These are phyloP conservation scores for Eucalyptus curtisii DNA, from an alignment of 345 rosid species.

Conservation along the genomic window DNA sequence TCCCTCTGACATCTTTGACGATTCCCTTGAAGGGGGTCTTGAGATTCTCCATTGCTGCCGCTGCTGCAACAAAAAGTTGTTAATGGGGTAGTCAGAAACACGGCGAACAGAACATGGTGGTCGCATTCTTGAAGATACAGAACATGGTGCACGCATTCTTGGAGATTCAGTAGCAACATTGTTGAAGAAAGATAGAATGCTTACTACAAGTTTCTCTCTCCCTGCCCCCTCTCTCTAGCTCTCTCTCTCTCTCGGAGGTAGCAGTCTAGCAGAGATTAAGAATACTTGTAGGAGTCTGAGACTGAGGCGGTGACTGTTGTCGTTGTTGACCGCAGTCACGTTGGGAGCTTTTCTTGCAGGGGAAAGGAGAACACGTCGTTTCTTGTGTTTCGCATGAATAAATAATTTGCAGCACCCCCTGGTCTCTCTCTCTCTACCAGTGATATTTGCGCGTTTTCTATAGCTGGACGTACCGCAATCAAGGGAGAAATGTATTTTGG, in stretches of 20 bases:
- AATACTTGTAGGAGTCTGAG: not conserved
- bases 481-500: not conserved
- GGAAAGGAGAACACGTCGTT: not conserved
- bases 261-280: not conserved
- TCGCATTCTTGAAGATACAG: not conserved
- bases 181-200: not conserved
- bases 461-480: not conserved
- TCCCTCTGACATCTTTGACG: slow-evolving; percentile 44
- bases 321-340: not conserved
- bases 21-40: slow-evolving; percentile 60
- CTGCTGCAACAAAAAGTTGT: not conserved
- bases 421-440: not conserved
- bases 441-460: not conserved
- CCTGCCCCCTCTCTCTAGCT: not conserved
- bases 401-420: not conserved
- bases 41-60: slow-evolving; percentile 24
- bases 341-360: not conserved
- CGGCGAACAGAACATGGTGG: not conserved
- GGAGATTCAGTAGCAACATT: not conserved
- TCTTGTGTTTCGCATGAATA: not conserved
- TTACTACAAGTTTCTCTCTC: not conserved
- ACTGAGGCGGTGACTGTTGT: not conserved
- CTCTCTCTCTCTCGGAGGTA: not conserved
- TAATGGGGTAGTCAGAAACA: not conserved
- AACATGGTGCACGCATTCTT: not conserved